phyloP scores from a whole-genome alignment of 495 filamentous ascomycete species.

The Neurospora sp. region DNA sequence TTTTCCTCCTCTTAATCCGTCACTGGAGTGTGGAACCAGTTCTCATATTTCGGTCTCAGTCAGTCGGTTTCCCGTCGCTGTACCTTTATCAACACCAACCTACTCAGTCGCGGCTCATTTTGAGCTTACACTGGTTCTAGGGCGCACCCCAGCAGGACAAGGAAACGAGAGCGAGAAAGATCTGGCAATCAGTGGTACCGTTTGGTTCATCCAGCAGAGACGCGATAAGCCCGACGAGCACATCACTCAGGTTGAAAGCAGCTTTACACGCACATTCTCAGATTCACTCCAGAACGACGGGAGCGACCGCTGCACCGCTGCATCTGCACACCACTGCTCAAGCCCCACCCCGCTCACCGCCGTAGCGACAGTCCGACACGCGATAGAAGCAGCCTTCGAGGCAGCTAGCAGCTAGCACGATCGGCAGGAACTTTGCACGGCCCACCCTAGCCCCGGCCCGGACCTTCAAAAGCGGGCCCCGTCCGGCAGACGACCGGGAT shows the following conservation, averaged over 20 bases:
- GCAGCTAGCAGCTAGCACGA: background rate
- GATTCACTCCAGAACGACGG: background rate
- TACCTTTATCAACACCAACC: background rate
- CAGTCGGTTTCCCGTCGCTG: background rate
- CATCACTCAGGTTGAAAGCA: background rate
- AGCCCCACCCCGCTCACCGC: background rate
- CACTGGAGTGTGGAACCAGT: conserved; percentile 1
- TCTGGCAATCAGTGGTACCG: background rate
- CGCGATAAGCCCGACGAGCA: background rate
- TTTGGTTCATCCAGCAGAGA: background rate
- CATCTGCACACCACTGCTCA: background rate
- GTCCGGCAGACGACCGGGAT: background rate
- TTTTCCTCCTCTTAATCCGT: background rate
- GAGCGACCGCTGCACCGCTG: background rate
- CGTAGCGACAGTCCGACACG: background rate
- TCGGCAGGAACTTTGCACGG: background rate
- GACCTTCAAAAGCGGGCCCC: background rate
- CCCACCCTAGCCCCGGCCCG: background rate
- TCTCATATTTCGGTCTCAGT: conserved; percentile 1
- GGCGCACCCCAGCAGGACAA: background rate
- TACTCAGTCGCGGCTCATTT: conserved; percentile 1
- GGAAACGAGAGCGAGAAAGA: background rate
- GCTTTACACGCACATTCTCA: background rate
- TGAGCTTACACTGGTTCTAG: background rate
- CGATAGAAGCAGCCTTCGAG: background rate